Evolutionary conservation across 495 filamentous ascomycete species (phyloP).

Genomic region (Podospora pseudocomata): DNA sequence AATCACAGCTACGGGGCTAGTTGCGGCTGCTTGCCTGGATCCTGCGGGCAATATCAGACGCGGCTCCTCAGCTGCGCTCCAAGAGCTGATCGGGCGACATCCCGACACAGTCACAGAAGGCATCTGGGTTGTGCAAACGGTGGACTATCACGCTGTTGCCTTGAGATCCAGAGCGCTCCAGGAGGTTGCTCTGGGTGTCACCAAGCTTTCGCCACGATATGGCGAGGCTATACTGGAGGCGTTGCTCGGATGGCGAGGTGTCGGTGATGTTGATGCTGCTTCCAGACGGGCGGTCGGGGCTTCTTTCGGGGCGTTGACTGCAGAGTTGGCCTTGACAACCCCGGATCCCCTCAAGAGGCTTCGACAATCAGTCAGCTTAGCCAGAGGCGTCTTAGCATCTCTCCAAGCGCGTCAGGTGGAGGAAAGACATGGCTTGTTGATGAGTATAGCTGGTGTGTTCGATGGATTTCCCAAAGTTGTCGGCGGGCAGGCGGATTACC

Average conservation of each 20-base stretch:
- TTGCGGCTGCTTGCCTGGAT: slow-evolving; percentile 80
- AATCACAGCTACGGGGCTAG: slow-evolving; percentile 71
- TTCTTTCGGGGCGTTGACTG: slow-evolving; percentile 61
- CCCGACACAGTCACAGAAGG: slow-evolving; percentile 77
- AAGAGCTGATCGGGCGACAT: slow-evolving; percentile 91
- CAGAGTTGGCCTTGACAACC: slow-evolving; percentile 28
- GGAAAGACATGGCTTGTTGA: slow-evolving; percentile 62
- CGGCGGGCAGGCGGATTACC: not conserved
- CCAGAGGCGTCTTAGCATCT: slow-evolving; percentile 44
- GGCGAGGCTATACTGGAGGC: slow-evolving; percentile 65
- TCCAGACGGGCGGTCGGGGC: slow-evolving; percentile 68
- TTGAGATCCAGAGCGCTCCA: slow-evolving; percentile 76
- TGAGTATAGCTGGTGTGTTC: slow-evolving; percentile 54
- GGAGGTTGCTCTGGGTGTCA: slow-evolving; percentile 66
- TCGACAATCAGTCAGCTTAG: slow-evolving; percentile 25
- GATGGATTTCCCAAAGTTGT: slow-evolving; percentile 33
- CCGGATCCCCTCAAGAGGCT: slow-evolving; percentile 30
- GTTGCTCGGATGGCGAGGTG: slow-evolving; percentile 82
- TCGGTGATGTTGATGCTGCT: slow-evolving; percentile 68
- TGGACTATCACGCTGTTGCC: slow-evolving; percentile 91
- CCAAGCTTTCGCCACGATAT: slow-evolving; percentile 61
- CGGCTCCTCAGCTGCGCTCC: slow-evolving; percentile 86
- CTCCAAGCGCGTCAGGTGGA: slow-evolving; percentile 60
- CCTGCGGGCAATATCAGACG: slow-evolving; percentile 88
- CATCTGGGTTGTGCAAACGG: slow-evolving; percentile 77